Percentiles rank a stretch among this genome's conserved stretches.
Conservation (phyloP, 177 flowering plant genomes). For the Vitis hybrid region DNA sequence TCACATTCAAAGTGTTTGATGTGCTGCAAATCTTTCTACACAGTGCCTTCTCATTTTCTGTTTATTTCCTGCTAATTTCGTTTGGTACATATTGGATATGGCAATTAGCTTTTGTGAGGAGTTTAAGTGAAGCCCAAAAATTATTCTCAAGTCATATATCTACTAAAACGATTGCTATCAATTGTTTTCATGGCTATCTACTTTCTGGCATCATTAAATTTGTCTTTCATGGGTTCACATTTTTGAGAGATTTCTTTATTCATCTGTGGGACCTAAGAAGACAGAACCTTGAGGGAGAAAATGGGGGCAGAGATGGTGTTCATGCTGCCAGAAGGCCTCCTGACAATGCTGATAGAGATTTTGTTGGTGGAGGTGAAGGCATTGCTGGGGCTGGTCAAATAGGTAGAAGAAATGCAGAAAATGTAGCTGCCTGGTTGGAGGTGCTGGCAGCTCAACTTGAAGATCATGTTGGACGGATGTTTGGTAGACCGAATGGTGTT, state of each 20-base stretch:
- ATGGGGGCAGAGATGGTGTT: neutral
- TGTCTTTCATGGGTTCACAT: neutral
- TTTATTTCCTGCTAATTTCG: constrained; percentile 1
- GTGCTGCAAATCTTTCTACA: neutral
- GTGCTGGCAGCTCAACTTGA: constrained; percentile 1
- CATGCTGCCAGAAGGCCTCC: neutral
- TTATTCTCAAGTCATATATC: constrained; percentile 1
- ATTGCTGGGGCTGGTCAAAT: neutral
- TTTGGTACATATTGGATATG: neutral
- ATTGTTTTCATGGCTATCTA: neutral
- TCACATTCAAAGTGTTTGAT: neutral
- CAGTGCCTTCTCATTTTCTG: neutral
- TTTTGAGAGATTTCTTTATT: neutral
- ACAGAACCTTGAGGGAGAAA: too few relatives aligned
- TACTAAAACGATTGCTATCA: neutral
- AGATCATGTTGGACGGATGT: too few relatives aligned
- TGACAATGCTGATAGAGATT: neutral
- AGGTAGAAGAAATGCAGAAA: neutral
- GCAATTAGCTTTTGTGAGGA: constrained; percentile 3
- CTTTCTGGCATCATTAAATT: neutral
- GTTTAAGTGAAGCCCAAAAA: neutral
- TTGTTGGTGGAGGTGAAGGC: neutral
- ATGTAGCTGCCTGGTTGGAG: constrained; percentile 3
- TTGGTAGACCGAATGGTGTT: neutral
- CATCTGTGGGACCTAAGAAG: too few relatives aligned